Evolutionary conservation across 768 basidiomycete genomes (phyloP).

Genomic region (Auriscalpium microsporum): DNA sequence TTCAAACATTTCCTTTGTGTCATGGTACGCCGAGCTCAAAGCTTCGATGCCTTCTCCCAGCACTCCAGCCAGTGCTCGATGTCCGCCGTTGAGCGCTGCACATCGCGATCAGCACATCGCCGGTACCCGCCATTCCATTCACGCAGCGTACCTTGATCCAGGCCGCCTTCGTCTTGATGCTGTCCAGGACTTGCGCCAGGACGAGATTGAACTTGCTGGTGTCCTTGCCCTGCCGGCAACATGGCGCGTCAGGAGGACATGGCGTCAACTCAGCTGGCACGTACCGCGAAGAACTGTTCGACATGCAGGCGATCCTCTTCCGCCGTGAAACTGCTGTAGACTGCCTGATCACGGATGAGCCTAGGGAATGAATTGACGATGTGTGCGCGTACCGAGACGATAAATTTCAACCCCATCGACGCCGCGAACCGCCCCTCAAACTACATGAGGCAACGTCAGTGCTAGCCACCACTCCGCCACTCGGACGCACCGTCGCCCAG

Average conservation of each 20-base stretch:
- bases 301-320: not conserved
- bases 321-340: not conserved
- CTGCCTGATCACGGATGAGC: not conserved
- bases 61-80: constrained; percentile 9
- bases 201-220: constrained; percentile 10
- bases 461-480: not conserved
- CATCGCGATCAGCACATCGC: not conserved
- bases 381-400: not conserved
- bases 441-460: not conserved
- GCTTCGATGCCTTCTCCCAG: not conserved
- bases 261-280: not conserved
- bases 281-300: constrained; percentile 13
- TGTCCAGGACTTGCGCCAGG: constrained; percentile 12
- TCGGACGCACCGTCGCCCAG: constrained; percentile 48
- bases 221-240: constrained; percentile 7
- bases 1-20: no score
- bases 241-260: not conserved
- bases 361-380: not conserved
- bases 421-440: not conserved
- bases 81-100: constrained; percentile 11
- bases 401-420: not conserved
- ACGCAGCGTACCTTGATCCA: constrained; percentile 9
- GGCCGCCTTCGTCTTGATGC: constrained; percentile 5
- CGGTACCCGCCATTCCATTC: not conserved
- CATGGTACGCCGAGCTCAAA: no score